Conservation (phyloP, 2,329 filamentous ascomycete species). For the Myriosclerotinia duriaeana region DNA sequence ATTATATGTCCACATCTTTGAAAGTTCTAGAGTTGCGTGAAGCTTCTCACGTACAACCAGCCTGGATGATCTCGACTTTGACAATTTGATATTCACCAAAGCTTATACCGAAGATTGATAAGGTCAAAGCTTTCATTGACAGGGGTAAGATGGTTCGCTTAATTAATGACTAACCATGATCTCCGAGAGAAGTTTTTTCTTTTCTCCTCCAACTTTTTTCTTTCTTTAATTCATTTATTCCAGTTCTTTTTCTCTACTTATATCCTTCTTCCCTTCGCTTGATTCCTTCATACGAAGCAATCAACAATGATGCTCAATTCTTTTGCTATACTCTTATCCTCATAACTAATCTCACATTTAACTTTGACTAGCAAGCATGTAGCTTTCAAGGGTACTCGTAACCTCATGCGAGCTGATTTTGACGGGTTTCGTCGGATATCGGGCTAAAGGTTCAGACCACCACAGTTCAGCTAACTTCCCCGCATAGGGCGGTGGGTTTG, state of each 20-base stretch:
- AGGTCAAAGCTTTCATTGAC: background rate
- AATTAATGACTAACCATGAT: background rate
- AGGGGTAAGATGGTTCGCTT: constrained; percentile 17
- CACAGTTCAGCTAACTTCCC: constrained; percentile 1
- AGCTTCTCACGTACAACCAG: background rate
- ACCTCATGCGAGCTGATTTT: constrained; percentile 17
- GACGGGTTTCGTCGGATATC: constrained; percentile 9
- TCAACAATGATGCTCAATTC: background rate
- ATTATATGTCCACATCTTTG: background rate
- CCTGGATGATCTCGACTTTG: background rate
- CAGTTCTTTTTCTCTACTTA: background rate
- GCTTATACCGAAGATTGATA: background rate
- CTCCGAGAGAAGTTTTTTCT: background rate
- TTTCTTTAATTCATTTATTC: background rate
- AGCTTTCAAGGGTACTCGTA: background rate
- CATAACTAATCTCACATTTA: background rate
- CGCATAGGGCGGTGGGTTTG: too few species aligned
- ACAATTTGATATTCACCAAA: background rate
- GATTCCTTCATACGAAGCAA: background rate
- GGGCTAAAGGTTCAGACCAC: constrained; percentile 7
- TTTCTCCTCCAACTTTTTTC: constrained; percentile 3
- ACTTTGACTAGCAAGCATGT: constrained; percentile 8
- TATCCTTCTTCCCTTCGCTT: background rate
- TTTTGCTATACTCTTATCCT: constrained; percentile 12
- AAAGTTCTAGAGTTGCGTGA: background rate